Conservation (phyloP, 768 basidiomycete genomes). For the Pleurotus djamor region DNA sequence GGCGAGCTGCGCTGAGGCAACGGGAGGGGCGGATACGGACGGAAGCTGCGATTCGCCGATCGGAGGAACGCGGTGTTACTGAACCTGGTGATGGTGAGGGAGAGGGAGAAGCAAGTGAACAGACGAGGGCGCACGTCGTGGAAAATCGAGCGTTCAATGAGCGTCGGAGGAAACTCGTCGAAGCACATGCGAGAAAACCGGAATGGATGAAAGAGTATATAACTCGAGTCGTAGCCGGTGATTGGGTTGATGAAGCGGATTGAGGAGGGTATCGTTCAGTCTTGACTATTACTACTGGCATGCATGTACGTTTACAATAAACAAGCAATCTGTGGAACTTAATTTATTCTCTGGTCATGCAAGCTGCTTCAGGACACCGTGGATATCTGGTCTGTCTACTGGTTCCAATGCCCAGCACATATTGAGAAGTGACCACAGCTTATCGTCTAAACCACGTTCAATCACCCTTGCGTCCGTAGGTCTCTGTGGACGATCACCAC, state of each 20-base stretch:
- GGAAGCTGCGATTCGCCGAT: slow-evolving; percentile 50
- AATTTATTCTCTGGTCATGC: background rate
- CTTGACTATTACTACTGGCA: background rate
- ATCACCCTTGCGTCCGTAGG: slow-evolving; percentile 10
- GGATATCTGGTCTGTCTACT: slow-evolving; percentile 11
- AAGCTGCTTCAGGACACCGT: slow-evolving; percentile 2
- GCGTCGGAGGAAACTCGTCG: slow-evolving; percentile 40
- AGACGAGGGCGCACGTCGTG: slow-evolving; percentile 21
- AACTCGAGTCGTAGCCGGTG: slow-evolving; percentile 58
- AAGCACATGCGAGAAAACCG: slow-evolving; percentile 50
- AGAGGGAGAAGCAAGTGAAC: slow-evolving; percentile 23
- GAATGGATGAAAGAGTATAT: slow-evolving; percentile 66
- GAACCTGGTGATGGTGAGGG: slow-evolving; percentile 3
- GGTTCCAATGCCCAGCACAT: slow-evolving; percentile 13
- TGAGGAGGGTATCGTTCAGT: slow-evolving; percentile 8
- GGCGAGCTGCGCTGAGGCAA: slow-evolving; percentile 53
- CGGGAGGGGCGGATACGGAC: slow-evolving; percentile 68
- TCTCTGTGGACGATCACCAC: slow-evolving; percentile 12
- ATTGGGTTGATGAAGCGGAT: slow-evolving; percentile 69
- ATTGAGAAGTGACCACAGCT: slow-evolving; percentile 14
- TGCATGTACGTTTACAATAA: background rate
- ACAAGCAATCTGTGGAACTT: too few species aligned
- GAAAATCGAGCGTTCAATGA: slow-evolving; percentile 28
- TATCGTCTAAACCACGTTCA: slow-evolving; percentile 14
- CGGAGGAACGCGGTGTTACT: slow-evolving; percentile 18